A percentile compares a stretch with the other conserved stretches of the same genome.
phyloP scores from a whole-genome alignment of 2,329 filamentous ascomycete species.

The Colletotrichum coccodes region DNA sequence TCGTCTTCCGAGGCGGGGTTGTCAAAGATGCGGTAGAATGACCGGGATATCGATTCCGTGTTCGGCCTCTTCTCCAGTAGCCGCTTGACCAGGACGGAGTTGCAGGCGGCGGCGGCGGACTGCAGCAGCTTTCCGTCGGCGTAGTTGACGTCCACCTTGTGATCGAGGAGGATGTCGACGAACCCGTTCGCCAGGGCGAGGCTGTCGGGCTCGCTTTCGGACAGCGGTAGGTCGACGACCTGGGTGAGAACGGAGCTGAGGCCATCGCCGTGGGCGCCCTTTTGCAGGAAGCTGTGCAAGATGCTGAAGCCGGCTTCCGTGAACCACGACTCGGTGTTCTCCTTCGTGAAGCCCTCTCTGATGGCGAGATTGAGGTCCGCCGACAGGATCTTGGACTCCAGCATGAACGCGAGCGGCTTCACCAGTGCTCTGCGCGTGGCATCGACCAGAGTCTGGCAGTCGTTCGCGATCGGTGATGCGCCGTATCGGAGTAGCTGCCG shows the following conservation, averaged over 20 bases:
- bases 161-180: slow-evolving; percentile 51
- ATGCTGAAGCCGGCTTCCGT: slow-evolving; percentile 57
- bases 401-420: slow-evolving; percentile 52
- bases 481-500: slow-evolving; percentile 47
- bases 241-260: slow-evolving; percentile 57
- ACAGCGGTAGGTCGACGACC: slow-evolving; percentile 54
- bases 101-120: slow-evolving; percentile 62
- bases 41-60: slow-evolving; percentile 59
- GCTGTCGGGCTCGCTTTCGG: slow-evolving; percentile 40
- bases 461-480: slow-evolving; percentile 62
- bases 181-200: slow-evolving; percentile 56
- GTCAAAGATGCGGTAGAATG: slow-evolving; percentile 67
- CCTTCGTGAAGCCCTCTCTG: slow-evolving; percentile 53
- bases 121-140: slow-evolving; percentile 61
- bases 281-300: slow-evolving; percentile 58
- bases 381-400: slow-evolving; percentile 51
- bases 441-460: slow-evolving; percentile 63
- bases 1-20: slow-evolving; percentile 60
- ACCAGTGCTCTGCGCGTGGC: slow-evolving; percentile 52
- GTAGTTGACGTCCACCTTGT: slow-evolving; percentile 59
- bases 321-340: slow-evolving; percentile 56
- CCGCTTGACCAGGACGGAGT: slow-evolving; percentile 58
- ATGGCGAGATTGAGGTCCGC: slow-evolving; percentile 58
- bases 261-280: slow-evolving; percentile 57
- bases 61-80: slow-evolving; percentile 62